Evolutionary conservation across 495 filamentous ascomycete species (phyloP), one percentile per base, ranked within the genome.

Genomic region (Xylaria curta): DNA sequence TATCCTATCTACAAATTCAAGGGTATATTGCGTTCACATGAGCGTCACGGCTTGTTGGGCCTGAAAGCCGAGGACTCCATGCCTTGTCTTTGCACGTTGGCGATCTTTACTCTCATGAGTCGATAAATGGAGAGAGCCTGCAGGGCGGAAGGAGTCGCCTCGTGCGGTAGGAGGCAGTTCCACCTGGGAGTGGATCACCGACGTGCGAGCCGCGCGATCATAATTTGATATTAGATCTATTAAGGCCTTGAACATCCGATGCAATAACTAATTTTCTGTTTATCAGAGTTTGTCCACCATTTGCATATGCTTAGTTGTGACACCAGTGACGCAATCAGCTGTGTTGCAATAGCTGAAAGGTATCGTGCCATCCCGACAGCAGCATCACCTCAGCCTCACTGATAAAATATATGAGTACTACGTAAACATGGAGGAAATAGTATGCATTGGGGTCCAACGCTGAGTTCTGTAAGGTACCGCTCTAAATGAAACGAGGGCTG

Each of bases 1-100:
- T 44, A 59, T 60, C 3, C 21, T 44, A 69, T 59, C 33, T 28
- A 42, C 54, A 36, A 49, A 49, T 54, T 61, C 15, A 61, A 61
- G 59, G 46, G 60, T 62, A 70, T 63, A 70, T 70, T 70, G 68
- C 56, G 54, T 54, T 62, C 60, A 53, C 44, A 70, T 40, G 68
- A 44, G 26, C 38, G 46, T 54, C 44, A 64, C 68, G 68, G 68
- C 68, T 70, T 53, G 31, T 40, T 70, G 68, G 68, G 58, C 68
- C 68, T 70, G 59, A 26, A 1, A 63, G 58, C 68, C 68, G 68
- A 54, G 24, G 17, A 59, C 42, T 46, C 54, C 66, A 49, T 61
- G 36, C 36, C 33, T 56, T 56, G 65, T 5, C 66, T 49, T 47
- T 38, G n/a, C 17, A 28, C 9, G 17, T 60, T 24, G 66, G 36